These are phyloP conservation scores for Dimargaris cristalligena DNA, from an alignment of 192 early-diverging fungal genomes.

Conservation along the genomic window DNA sequence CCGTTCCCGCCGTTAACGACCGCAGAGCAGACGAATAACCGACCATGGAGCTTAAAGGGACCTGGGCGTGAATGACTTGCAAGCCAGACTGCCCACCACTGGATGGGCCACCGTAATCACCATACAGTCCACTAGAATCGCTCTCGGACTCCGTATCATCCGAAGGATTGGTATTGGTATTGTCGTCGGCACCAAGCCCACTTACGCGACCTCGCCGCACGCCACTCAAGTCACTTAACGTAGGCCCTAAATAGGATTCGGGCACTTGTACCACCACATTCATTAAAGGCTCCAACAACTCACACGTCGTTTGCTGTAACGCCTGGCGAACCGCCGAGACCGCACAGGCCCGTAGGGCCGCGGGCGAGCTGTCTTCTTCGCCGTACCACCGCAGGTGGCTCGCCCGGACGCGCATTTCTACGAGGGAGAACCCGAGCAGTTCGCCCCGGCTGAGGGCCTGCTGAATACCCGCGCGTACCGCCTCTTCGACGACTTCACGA, in stretches of 20 bases:
- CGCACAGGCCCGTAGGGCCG: slow-evolving; percentile 43
- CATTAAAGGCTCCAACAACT: slow-evolving; percentile 75
- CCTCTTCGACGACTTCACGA: slow-evolving; percentile 18
- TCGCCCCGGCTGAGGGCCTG: slow-evolving; percentile 57
- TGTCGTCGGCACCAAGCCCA: slow-evolving; percentile 27
- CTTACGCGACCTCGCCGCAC: slow-evolving; percentile 52
- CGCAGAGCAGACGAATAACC: slow-evolving; percentile 71
- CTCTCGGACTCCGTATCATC: too few species aligned
- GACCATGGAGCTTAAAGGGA: slow-evolving; percentile 64
- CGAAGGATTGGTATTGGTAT: not conserved
- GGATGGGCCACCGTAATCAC: too few species aligned
- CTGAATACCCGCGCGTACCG: slow-evolving; percentile 47
- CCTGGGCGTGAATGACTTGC: slow-evolving; percentile 37
- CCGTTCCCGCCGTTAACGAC: slow-evolving; percentile 75
- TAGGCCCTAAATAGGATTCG: slow-evolving; percentile 51
- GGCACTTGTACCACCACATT: slow-evolving; percentile 48
- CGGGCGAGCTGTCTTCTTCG: slow-evolving; percentile 29
- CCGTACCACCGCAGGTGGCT: slow-evolving; percentile 36
- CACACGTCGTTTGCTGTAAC: slow-evolving; percentile 17
- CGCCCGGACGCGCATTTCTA: slow-evolving; percentile 36
- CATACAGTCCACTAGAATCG: too few species aligned
- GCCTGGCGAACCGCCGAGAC: slow-evolving; percentile 44
- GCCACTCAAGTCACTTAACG: slow-evolving; percentile 68
- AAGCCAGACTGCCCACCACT: not conserved
- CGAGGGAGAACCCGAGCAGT: slow-evolving; percentile 59